Conservation (phyloP, 1,139 yeast genomes). For the Debaryomycetaceae sp. region DNA sequence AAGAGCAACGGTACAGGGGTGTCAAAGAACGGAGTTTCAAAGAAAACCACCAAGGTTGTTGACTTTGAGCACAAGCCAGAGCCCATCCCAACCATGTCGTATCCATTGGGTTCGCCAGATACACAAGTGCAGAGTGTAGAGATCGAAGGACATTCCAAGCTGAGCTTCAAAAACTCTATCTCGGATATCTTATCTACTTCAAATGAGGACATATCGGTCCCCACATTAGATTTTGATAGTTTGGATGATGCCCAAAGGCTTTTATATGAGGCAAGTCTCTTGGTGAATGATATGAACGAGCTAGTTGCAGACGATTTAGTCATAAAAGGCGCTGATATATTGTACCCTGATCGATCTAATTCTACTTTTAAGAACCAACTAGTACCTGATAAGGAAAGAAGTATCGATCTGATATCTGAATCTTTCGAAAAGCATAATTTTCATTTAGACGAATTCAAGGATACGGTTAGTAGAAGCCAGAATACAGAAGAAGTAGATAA, state of each 20-base stretch:
- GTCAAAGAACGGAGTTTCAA: neutral
- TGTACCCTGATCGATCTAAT: neutral
- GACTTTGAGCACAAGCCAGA: neutral
- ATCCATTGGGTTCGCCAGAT: neutral
- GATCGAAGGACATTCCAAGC: neutral
- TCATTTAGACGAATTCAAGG: constrained; percentile 15
- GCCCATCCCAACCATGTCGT: constrained; percentile 1
- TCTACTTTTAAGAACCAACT: neutral
- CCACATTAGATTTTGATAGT: constrained; percentile 10
- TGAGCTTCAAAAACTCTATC: constrained; percentile 19
- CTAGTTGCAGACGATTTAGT: constrained; percentile 19
- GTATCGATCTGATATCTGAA: constrained; percentile 6
- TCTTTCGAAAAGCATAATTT: constrained; percentile 13
- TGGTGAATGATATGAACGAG: constrained; percentile 50
- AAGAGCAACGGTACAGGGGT: too few species aligned
- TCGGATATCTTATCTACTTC: constrained; percentile 28
- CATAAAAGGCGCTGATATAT: neutral
- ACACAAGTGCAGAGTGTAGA: neutral
- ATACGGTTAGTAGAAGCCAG: constrained; percentile 8
- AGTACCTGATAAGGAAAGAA: neutral
- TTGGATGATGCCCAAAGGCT: constrained; percentile 17
- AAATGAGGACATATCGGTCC: neutral
- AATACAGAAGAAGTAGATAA: neutral
- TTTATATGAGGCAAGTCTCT: constrained; percentile 48
- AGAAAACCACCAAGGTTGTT: neutral